Evolutionary conservation across 2,329 filamentous ascomycete genomes (phyloP).

Genomic region (Colletotrichum incanum): DNA sequence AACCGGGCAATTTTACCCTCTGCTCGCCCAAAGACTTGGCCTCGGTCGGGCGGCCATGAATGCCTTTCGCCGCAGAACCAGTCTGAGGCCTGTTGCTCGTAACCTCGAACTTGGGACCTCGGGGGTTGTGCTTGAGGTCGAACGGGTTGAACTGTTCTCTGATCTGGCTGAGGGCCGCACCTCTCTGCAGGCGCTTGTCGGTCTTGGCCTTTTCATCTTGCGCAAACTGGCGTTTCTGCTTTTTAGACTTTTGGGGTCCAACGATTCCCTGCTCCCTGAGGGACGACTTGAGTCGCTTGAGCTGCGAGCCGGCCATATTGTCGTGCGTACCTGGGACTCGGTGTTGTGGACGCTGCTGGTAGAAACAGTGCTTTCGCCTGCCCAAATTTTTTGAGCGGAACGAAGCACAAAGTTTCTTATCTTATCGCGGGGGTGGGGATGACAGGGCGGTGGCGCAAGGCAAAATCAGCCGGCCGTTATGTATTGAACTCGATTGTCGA

Average conservation of each 20-base stretch:
- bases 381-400: constrained; percentile 47
- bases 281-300: constrained; percentile 95
- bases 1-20: constrained; percentile 66
- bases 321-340: constrained; percentile 14
- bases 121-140: constrained; percentile 86
- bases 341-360: constrained; percentile 26
- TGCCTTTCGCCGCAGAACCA: constrained; percentile 69
- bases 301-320: constrained; percentile 92
- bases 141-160: constrained; percentile 98
- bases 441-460: constrained; percentile 44
- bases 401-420: constrained; percentile 44
- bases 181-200: constrained; percentile 83
- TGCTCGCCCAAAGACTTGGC: constrained; percentile 91
- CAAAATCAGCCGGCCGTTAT: constrained; percentile 37
- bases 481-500: not conserved
- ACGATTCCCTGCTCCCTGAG: constrained; percentile 91
- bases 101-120: constrained; percentile 88
- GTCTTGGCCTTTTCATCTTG: constrained; percentile 75
- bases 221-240: constrained; percentile 84
- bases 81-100: constrained; percentile 75
- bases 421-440: constrained; percentile 47
- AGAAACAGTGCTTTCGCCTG: constrained; percentile 5
- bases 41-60: constrained; percentile 83
- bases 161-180: constrained; percentile 86
- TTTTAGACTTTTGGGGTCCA: constrained; percentile 94